These are phyloP conservation scores for Clonostachys solani DNA, from an alignment of 2,329 filamentous ascomycete species.

Conservation along the genomic window DNA sequence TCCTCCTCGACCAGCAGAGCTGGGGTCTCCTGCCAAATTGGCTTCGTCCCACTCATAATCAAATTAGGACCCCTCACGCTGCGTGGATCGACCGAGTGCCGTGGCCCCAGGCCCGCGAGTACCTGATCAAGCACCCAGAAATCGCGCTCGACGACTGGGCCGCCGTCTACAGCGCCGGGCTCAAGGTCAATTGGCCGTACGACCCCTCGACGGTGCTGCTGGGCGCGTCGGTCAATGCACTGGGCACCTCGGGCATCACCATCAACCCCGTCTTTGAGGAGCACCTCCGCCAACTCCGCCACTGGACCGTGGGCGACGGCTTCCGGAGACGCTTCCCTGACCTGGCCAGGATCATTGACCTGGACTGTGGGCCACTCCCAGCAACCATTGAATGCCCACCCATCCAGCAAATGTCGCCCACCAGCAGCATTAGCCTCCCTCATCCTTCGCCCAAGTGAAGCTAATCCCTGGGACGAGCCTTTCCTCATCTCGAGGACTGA, in stretches of 20 bases:
- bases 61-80: constrained; percentile 16
- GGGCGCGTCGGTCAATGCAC: constrained; percentile 5
- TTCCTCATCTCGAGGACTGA: no score
- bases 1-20: constrained; percentile 17
- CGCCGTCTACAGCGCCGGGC: constrained; percentile 19
- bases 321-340: constrained; percentile 17
- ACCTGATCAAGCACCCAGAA: constrained; percentile 18
- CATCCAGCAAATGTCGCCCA: no score
- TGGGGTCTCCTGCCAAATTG: constrained; percentile 21
- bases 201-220: constrained; percentile 18
- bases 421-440: no score
- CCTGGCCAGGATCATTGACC: constrained; percentile 13
- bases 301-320: constrained; percentile 18
- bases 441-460: no score
- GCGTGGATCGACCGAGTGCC: constrained; percentile 24
- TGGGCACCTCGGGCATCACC: constrained; percentile 8
- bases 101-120: constrained; percentile 20
- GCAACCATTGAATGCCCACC: no score
- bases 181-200: constrained; percentile 21
- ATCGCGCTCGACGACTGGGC: constrained; percentile 23
- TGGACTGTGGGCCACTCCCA: constrained; percentile 8
- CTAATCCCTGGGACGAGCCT: no score
- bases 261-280: constrained; percentile 23
- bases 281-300: constrained; percentile 18
- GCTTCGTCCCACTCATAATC: constrained; percentile 17